Conservation (phyloP, 768 basidiomycete genomes). For the Tephrocybe sp. region DNA sequence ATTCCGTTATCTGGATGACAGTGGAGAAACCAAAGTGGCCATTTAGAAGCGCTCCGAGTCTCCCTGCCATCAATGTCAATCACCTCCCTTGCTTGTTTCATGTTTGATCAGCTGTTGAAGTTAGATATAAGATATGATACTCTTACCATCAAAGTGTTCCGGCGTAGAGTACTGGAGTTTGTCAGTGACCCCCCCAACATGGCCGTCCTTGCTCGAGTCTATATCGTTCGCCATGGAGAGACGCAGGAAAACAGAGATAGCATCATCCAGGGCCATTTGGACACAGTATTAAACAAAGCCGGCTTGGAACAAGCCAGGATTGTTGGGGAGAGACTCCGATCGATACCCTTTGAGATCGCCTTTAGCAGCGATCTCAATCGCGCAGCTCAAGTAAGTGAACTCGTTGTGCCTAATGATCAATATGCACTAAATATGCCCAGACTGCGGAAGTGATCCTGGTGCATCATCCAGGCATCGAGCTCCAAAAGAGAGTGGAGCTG, state of each 20-base stretch:
- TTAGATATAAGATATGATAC: slow-evolving; percentile 5
- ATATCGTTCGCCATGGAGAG: slow-evolving; percentile 78
- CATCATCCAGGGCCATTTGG: slow-evolving; percentile 76
- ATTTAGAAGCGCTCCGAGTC: too few relatives aligned
- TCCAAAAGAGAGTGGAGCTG: slow-evolving; percentile 47
- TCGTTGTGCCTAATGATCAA: neutral
- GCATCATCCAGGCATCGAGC: slow-evolving; percentile 46
- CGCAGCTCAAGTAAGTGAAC: slow-evolving; percentile 55
- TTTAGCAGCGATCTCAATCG: slow-evolving; percentile 73
- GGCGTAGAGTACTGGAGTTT: slow-evolving; percentile 1
- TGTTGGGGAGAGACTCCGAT: slow-evolving; percentile 53
- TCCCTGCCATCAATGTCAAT: neutral
- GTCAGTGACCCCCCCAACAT: slow-evolving; percentile 17
- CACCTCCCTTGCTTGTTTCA: neutral
- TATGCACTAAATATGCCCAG: slow-evolving; percentile 32
- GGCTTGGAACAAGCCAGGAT: slow-evolving; percentile 61
- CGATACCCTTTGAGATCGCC: slow-evolving; percentile 55
- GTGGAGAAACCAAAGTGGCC: too few relatives aligned
- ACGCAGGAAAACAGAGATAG: slow-evolving; percentile 64
- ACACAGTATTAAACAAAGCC: slow-evolving; percentile 62
- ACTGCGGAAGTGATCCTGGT: slow-evolving; percentile 65
- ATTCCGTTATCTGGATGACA: too few relatives aligned
- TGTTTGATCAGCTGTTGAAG: slow-evolving; percentile 11
- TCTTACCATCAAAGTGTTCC: slow-evolving; percentile 2
- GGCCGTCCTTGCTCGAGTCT: slow-evolving; percentile 43